A percentile compares a stretch with the other conserved stretches of the same genome.
Conservation (phyloP, 2,329 filamentous ascomycete species). For the Lasiodiplodia gonubiensis region DNA sequence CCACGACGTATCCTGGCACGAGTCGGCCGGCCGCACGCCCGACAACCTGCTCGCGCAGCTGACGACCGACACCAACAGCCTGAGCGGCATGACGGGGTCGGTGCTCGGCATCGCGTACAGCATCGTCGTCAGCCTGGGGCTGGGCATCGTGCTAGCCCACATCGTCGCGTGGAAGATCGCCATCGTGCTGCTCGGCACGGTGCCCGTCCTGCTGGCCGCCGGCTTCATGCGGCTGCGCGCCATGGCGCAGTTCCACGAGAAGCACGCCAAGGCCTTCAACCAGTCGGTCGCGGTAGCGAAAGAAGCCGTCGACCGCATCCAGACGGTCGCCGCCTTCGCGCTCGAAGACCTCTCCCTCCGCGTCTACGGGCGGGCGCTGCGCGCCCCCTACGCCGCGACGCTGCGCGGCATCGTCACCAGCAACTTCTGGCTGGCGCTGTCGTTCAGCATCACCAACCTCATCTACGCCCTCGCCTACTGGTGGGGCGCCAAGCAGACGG, state of each 20-base stretch:
- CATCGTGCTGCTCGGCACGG: constrained; percentile 77
- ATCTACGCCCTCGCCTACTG: constrained; percentile 72
- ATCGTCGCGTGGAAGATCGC: constrained; percentile 82
- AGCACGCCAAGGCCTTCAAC: constrained; percentile 47
- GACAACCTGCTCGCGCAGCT: neutral
- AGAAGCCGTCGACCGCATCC: constrained; percentile 50
- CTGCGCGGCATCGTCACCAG: constrained; percentile 46
- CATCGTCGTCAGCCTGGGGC: constrained; percentile 61
- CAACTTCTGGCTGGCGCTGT: constrained; percentile 22
- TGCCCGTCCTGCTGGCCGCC: constrained; percentile 77
- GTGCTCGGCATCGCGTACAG: constrained; percentile 64
- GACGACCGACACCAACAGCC: constrained; percentile 8
- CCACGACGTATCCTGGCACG: constrained; percentile 10
- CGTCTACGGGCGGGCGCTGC: constrained; percentile 45
- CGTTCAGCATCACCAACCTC: constrained; percentile 52
- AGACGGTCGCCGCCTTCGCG: constrained; percentile 48
- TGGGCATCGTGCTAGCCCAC: constrained; percentile 37
- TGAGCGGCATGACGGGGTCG: constrained; percentile 3
- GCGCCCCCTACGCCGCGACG: constrained; percentile 37
- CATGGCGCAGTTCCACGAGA: constrained; percentile 76
- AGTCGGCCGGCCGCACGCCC: constrained; percentile 12
- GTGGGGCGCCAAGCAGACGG: constrained; percentile 61
- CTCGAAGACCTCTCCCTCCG: constrained; percentile 46
- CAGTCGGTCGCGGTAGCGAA: constrained; percentile 49
- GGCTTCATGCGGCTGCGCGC: constrained; percentile 90